Base-by-base conservation (phyloP, 148 eudicot genomes). In the Spergularia marina region DNA sequence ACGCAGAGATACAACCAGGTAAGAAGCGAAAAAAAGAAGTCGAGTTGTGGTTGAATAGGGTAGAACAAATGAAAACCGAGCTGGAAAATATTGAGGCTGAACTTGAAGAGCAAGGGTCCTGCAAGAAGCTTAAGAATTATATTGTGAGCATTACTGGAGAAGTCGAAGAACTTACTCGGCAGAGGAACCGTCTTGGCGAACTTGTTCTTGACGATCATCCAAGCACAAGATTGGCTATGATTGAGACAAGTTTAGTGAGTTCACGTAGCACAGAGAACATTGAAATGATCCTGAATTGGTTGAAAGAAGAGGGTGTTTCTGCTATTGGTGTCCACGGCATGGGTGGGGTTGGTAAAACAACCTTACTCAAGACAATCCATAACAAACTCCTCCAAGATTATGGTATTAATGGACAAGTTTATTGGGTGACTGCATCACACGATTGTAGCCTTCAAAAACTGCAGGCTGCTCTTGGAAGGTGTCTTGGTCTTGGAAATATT, bases 271-370 rank as follows among this genome's bases (percentile, higher is more conserved):
- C 7, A 23, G 12, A 70, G 12, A 77, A 69, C 23, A 15, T 55
- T 47, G n/a, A 23, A 36, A 16, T 2, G 13, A 69, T 77, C 13
- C 17, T n/a, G 1, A 15, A 36, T 7, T 70, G 79, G 74, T 16
- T 77, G 5, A 21, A 6, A 2, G 7, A 70, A 18, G 12, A 41
- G 15, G 49, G 25, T 1, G 55, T 10, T 10, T 47, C 15, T 16
- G 39, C 51, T 2, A 30, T 74, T 21, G 77, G 77, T 14, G 69
- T 74, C 3, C 52, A 10, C 53, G 73, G 71, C 6, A 77, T 71
- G 80, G 75, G 79, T 14, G 79, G 79, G 2, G 56, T 72, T 18
- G 81, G 81, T 40, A 73, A 79, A 56, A 72, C 81, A 3, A 68
- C 73, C 10, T 25, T 79, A 6, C 20, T 59, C 49, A 68, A 1